Base-by-base conservation (phyloP, 306 rosid genomes). In the Comarum palustre region DNA sequence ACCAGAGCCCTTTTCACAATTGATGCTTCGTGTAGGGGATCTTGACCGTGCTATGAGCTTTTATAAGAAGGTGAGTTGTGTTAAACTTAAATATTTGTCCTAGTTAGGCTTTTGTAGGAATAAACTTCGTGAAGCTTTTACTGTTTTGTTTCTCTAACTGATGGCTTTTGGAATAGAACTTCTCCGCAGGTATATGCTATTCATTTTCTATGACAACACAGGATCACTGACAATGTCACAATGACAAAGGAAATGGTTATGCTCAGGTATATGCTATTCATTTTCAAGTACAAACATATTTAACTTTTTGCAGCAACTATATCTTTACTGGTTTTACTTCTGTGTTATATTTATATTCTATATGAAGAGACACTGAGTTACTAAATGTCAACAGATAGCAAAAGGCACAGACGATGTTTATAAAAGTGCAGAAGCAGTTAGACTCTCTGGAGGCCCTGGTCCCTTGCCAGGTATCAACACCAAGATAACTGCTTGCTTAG, bases 1-100 rank as follows among this genome's bases (percentile, higher is more conserved):
- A 73, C 90, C 88, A 1, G 97, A 88, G 82, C 97, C 97, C 68
- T 69, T 91, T 36, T 82, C 89, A 71, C 87, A 89, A 89, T 90
- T 91, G 65, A 91, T 89, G 97, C 92, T 91, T 76, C 88, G 88
- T 16, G 95, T 91, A 2, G 90, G 92, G 31, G 89, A 91, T 79
- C 90, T 89, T 76, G 88, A 87, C 54, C 97, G 86, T 41, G 90
- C 95, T 72, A 78, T 89, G 70, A 71, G 84, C 64, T 89, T 87
- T 74, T 91, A 91, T 76, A 87, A 84, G 81, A 88, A 87, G 97
- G 92, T 87, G 75, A 63, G 19, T 3, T 24, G 25, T 43, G 52
- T 39, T 38, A 13, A 38, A n/a, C 14, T 52, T 48, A 13, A 29
- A 42, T 31, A 62, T 62, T 1, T 64, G 25, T 29, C 5, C 36